Conservation (phyloP, 441 rosid genomes). For the Biscutella auriculata region DNA sequence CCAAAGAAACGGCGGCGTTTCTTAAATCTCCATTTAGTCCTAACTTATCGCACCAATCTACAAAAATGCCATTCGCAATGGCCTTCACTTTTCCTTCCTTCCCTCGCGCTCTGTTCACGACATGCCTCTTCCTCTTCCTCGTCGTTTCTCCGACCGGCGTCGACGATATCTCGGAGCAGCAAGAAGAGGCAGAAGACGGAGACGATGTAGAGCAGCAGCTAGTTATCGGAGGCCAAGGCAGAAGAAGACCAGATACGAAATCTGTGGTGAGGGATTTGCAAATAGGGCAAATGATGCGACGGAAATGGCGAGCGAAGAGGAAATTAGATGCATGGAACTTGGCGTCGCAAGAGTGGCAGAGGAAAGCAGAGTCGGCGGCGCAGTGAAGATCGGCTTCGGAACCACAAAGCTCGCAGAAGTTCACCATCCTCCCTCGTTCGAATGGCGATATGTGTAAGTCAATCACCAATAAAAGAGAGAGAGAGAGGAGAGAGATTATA, state of each 20-base stretch:
- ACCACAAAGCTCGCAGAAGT: conserved; percentile 43
- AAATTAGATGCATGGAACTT: conserved; percentile 53
- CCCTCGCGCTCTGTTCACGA: background rate
- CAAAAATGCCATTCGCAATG: conserved; percentile 29
- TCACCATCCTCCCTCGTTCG: too few relatives aligned
- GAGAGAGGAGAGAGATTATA: too few relatives aligned
- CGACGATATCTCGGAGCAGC: conserved; percentile 24
- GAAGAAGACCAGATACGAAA: conserved; percentile 24
- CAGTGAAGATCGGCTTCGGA: conserved; percentile 36
- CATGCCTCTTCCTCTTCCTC: too few relatives aligned
- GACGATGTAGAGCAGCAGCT: background rate
- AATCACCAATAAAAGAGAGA: background rate
- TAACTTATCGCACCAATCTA: conserved; percentile 36
- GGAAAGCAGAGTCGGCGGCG: conserved; percentile 48
- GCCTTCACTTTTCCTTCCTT: background rate
- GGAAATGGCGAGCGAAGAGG: conserved; percentile 57
- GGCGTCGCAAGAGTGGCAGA: conserved; percentile 42
- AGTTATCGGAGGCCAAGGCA: conserved; percentile 8
- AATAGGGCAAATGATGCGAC: conserved; percentile 30
- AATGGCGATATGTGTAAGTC: too few relatives aligned
- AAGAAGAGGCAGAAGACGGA: conserved; percentile 19
- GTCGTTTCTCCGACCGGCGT: too few relatives aligned
- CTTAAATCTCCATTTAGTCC: conserved; percentile 19
- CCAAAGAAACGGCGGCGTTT: conserved; percentile 22
- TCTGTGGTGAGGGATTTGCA: conserved; percentile 27